Evolutionary conservation across 2,329 filamentous ascomycete species (phyloP).

Genomic region (Cladosporium oxysporum): DNA sequence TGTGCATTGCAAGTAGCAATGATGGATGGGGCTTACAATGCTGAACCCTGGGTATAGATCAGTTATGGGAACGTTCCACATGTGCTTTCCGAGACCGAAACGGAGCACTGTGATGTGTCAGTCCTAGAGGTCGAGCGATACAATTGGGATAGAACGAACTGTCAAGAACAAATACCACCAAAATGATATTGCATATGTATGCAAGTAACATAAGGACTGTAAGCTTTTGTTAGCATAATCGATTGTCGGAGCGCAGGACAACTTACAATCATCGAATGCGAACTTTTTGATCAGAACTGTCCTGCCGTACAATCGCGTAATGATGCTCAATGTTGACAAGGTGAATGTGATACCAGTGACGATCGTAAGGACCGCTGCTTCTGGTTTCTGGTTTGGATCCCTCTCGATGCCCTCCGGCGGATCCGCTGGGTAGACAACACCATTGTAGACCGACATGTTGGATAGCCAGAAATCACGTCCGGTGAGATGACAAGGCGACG

Average conservation of each 20-base stretch:
- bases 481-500: neutral
- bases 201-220: slow-evolving; percentile 16
- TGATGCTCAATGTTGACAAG: slow-evolving; percentile 7
- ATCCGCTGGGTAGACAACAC: slow-evolving; percentile 15
- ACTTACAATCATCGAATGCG: slow-evolving; percentile 16
- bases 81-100: slow-evolving; percentile 14
- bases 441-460: slow-evolving; percentile 16
- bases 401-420: slow-evolving; percentile 11
- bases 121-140: neutral
- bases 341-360: slow-evolving; percentile 12
- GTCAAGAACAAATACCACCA: slow-evolving; percentile 10
- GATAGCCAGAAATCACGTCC: neutral
- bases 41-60: slow-evolving; percentile 13
- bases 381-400: slow-evolving; percentile 9
- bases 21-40: neutral
- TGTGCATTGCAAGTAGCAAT: neutral
- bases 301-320: slow-evolving; percentile 7
- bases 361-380: slow-evolving; percentile 8
- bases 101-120: slow-evolving; percentile 3
- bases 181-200: slow-evolving; percentile 2
- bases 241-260: neutral
- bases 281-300: slow-evolving; percentile 11
- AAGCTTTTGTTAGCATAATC: neutral
- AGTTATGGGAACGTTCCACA: slow-evolving; percentile 16
- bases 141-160: neutral